Conservation (phyloP, 805 yeast genomes). For the Wickerhamomyces subpelliculosus region DNA sequence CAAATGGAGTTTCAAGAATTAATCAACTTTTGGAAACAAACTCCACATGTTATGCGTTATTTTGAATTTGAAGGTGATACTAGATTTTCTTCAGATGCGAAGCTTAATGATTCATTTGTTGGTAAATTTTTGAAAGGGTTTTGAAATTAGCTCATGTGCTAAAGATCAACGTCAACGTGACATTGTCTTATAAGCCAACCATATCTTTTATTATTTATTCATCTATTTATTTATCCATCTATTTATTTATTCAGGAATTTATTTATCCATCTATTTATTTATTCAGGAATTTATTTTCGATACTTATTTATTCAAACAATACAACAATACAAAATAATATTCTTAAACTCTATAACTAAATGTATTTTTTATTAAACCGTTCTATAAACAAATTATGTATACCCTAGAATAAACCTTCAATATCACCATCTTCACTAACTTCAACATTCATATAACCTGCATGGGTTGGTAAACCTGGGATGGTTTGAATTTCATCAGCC, state of each 20-base stretch:
- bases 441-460: constrained; percentile 86
- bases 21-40: constrained; percentile 86
- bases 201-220: constrained; percentile 3
- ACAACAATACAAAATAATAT: too few species aligned
- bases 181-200: too few species aligned
- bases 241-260: constrained; percentile 2
- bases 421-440: constrained; percentile 72
- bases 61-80: constrained; percentile 62
- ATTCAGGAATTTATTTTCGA: not conserved
- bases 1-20: constrained; percentile 89
- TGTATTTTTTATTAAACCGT: too few species aligned
- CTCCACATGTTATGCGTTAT: constrained; percentile 76
- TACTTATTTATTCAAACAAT: too few species aligned
- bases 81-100: constrained; percentile 36
- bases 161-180: not conserved
- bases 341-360: not conserved
- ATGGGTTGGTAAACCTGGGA: constrained; percentile 81
- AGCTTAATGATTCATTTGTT: constrained; percentile 47
- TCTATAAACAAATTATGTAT: too few species aligned
- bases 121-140: constrained; percentile 64
- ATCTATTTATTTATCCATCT: constrained; percentile 4
- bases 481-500: constrained; percentile 82
- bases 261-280: not conserved
- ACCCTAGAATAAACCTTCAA: constrained; percentile 69
- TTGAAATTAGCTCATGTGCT: not conserved